Evolutionary conservation across 2,329 filamentous ascomycete genomes (phyloP), one percentile per base, ranked within the genome.

Genomic region (Ophiostoma fasciatum): DNA sequence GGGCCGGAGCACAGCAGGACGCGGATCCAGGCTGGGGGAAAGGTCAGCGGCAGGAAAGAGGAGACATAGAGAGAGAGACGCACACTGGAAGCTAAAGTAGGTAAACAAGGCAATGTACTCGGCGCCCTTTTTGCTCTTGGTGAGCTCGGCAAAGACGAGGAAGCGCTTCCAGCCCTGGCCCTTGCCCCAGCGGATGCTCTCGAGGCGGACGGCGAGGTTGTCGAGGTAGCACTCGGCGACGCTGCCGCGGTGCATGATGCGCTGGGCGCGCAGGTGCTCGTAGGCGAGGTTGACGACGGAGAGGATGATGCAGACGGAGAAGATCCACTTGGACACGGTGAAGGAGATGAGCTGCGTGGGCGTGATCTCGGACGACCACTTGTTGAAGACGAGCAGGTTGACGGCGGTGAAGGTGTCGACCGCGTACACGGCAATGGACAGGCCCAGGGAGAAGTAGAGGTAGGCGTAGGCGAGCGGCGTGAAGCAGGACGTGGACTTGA

Each of bases 381-480:
- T 74, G 60, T 92, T 74, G 60, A 94, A 94, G 38, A 71, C 81
- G 34, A 98, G 70, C 28, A 98, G 66, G 44, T 94, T 92, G 59
- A 94, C 71, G 43, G 87, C 87, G 5, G 87, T 94, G 53, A 94
- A 96, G 42, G 78, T 85, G 59, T 96, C 88, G 53, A 92, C 81
- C 20, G 67, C 76, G 56, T 94, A 94, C 46, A 94, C 85, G 30
- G 82, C 78, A 33, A 88, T 55, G 4, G 84, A 90, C 39, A 92
- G 64, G 35, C 85, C 38, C 30, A 88, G 68, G 47, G 84, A 80
- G 40, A 90, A 66, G 71, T 78, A 90, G 35, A 96, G 69, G 59
- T 85, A 90, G 49, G 64, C 71, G 56, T 94, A 96, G 41, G 85
- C 87, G 46, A 93, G 68, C 8, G 71, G 67, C 1, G 80, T 71